Percentiles rank a stretch among this genome's conserved stretches.
phyloP scores from a whole-genome alignment of 108 stramenopile species.

The Skeletonema marinoi region DNA sequence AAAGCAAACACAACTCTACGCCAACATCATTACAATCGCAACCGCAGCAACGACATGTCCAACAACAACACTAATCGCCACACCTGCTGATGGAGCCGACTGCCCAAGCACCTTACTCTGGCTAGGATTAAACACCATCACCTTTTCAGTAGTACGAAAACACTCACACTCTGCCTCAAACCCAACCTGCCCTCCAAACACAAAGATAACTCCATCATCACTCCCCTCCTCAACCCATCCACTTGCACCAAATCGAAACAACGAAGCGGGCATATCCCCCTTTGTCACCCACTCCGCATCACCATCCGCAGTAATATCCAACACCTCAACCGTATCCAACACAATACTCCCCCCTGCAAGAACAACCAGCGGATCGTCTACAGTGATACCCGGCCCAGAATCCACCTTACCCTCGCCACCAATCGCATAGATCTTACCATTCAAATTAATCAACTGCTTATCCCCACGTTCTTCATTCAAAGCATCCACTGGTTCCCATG shows the following conservation, averaged over 20 bases:
- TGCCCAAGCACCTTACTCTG: neutral
- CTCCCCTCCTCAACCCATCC: slow-evolving; percentile 12
- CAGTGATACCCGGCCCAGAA: slow-evolving; percentile 21
- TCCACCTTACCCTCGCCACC: slow-evolving; percentile 68
- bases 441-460: slow-evolving; percentile 54
- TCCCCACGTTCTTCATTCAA: slow-evolving; percentile 60
- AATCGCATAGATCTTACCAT: slow-evolving; percentile 62
- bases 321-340: slow-evolving; percentile 58
- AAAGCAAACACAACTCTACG: neutral
- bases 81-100: slow-evolving; percentile 1
- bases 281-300: slow-evolving; percentile 47
- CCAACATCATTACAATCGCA: slow-evolving; percentile 1
- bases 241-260: slow-evolving; percentile 71
- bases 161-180: slow-evolving; percentile 66
- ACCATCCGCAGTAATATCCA: slow-evolving; percentile 19
- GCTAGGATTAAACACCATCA: slow-evolving; percentile 40
- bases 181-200: slow-evolving; percentile 75
- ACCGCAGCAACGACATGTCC: neutral
- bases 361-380: slow-evolving; percentile 25
- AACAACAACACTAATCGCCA: slow-evolving; percentile 6
- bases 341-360: slow-evolving; percentile 25
- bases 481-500: slow-evolving; percentile 25
- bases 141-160: slow-evolving; percentile 57
- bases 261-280: slow-evolving; percentile 49
- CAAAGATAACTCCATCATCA: slow-evolving; percentile 42